These are phyloP conservation scores for Colletotrichum sp. DNA, from an alignment of 2,329 filamentous ascomycete genomes.

Conservation along the genomic window DNA sequence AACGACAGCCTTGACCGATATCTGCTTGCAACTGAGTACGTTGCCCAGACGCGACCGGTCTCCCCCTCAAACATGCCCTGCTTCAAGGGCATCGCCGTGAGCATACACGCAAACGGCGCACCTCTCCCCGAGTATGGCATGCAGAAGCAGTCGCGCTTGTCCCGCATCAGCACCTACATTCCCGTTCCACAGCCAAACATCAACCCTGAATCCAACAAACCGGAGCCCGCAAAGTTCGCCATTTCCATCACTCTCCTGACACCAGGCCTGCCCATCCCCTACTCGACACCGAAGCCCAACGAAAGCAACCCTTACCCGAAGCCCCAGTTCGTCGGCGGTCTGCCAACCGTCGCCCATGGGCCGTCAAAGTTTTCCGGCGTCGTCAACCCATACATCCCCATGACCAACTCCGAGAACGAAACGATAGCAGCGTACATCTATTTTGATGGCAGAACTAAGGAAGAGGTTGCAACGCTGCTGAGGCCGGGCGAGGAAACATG, in stretches of 20 bases:
- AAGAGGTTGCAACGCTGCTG: conserved; percentile 94
- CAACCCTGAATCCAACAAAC: conserved; percentile 65
- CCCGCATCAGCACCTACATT: conserved; percentile 96
- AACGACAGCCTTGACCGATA: background rate
- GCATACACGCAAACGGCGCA: conserved; percentile 82
- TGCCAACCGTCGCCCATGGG: conserved; percentile 60
- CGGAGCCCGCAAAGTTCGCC: conserved; percentile 94
- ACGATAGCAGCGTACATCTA: conserved; percentile 99
- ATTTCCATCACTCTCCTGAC: conserved; percentile 97
- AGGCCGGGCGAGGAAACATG: conserved; percentile 96
- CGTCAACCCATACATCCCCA: conserved; percentile 87
- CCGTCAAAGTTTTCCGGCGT: conserved; percentile 53
- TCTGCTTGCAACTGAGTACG: background rate
- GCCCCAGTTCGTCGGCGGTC: conserved; percentile 78
- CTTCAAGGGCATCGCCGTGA: conserved; percentile 99
- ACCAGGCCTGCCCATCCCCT: conserved; percentile 85
- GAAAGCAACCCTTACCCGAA: conserved; percentile 79
- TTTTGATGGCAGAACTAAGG: conserved; percentile 93
- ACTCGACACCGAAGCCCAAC: conserved; percentile 85
- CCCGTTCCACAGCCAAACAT: conserved; percentile 90
- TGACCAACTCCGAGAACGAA: conserved; percentile 93
- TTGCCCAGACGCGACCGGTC: background rate
- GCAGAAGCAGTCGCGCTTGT: conserved; percentile 89
- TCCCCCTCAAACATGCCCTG: conserved; percentile 72
- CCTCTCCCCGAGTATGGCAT: conserved; percentile 93